Evolutionary conservation across 306 rosid species (phyloP).

Genomic region (Acacia crassicarpa): DNA sequence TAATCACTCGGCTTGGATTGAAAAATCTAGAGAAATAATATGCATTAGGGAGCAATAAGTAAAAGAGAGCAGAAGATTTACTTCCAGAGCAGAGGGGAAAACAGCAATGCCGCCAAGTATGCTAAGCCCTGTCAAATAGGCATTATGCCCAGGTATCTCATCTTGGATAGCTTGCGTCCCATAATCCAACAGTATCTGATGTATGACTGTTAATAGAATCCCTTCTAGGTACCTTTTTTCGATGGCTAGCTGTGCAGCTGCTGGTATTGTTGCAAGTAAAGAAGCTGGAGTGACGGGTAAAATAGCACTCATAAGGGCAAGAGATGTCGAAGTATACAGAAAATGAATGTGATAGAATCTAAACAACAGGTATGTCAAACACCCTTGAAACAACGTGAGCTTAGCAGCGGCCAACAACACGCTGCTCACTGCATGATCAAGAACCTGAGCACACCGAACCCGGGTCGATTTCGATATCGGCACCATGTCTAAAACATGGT

Average conservation of each 20-base stretch:
- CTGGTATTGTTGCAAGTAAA: conserved; percentile 37
- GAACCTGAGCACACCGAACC: conserved; percentile 39
- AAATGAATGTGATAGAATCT: conserved; percentile 44
- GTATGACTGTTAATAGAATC: conserved; percentile 32
- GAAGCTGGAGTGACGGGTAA: conserved; percentile 35
- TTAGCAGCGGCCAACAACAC: conserved; percentile 43
- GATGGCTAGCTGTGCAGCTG: conserved; percentile 37
- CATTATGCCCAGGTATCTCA: conserved; percentile 48
- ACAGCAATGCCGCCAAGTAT: conserved; percentile 47
- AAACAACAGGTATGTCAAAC: conserved; percentile 41
- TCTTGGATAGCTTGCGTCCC: conserved; percentile 43
- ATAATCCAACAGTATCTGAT: conserved; percentile 41
- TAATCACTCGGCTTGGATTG: neutral
- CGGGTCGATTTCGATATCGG: conserved; percentile 40
- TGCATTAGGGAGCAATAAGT: neutral
- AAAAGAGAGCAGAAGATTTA: neutral
- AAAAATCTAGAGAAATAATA: neutral
- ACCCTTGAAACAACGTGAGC: conserved; percentile 43
- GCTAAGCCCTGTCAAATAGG: conserved; percentile 46
- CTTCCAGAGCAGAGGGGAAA: conserved; percentile 41
- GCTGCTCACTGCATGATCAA: conserved; percentile 44
- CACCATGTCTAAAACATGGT: conserved; percentile 38
- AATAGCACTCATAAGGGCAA: conserved; percentile 40
- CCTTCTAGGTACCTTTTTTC: conserved; percentile 41
- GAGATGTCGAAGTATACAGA: conserved; percentile 37